Conservation (phyloP, 1,139 yeast genomes). For the Pichiaceae sp. region DNA sequence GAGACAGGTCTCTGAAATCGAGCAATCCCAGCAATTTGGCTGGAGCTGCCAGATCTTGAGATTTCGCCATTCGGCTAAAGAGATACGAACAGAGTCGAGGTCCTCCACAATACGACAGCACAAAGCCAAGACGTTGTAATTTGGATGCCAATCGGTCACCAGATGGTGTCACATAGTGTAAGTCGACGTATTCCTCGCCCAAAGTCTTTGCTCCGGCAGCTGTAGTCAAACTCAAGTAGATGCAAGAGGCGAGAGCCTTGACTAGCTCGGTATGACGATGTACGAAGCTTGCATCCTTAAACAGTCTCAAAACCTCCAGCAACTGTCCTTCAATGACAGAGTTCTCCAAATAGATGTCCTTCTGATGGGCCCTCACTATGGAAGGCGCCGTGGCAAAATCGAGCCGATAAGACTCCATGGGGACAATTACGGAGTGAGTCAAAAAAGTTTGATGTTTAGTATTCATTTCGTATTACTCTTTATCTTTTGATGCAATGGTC, state of each 20-base stretch:
- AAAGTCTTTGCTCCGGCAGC: conserved; percentile 68
- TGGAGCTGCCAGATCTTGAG: background rate
- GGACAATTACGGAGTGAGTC: background rate
- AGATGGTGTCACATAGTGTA: conserved; percentile 50
- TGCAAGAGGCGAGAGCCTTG: conserved; percentile 44
- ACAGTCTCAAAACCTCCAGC: conserved; percentile 44
- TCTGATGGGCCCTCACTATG: conserved; percentile 74
- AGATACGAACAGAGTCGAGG: conserved; percentile 34
- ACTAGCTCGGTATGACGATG: conserved; percentile 60
- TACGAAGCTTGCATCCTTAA: conserved; percentile 62
- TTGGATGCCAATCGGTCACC: conserved; percentile 44
- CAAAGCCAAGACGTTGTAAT: conserved; percentile 41
- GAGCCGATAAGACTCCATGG: conserved; percentile 7
- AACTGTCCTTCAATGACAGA: conserved; percentile 42
- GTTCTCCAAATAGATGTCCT: conserved; percentile 67
- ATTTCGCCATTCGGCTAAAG: conserved; percentile 23
- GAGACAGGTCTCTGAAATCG: conserved; percentile 44
- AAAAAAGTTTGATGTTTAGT: too few relatives aligned
- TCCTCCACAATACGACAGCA: conserved; percentile 44
- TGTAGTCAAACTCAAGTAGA: conserved; percentile 68
- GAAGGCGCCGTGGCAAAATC: conserved; percentile 25
- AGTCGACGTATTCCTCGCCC: conserved; percentile 92
- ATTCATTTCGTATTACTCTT: too few relatives aligned
- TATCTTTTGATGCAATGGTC: too few relatives aligned
- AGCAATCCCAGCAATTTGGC: conserved; percentile 11